Conservation (phyloP, 2,329 filamentous ascomycete genomes). For the Leptosphaerulina australis region DNA sequence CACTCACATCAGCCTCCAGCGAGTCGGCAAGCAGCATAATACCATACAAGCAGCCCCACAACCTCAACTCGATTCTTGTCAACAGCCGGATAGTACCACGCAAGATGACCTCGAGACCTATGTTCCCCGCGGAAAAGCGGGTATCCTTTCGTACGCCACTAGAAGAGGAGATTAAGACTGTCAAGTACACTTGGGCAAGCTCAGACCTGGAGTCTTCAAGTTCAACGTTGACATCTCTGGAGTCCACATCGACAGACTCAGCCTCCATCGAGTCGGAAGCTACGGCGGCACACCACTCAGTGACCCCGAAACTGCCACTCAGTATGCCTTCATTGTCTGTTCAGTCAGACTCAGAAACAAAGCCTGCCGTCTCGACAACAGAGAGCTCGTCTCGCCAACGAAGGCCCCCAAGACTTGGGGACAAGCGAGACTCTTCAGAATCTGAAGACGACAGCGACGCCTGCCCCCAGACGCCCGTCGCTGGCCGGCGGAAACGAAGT, state of each 20-base stretch:
- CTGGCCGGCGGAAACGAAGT: conserved; percentile 59
- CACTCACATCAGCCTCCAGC: conserved; percentile 49
- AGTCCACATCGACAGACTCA: conserved; percentile 20
- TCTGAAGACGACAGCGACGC: conserved; percentile 57
- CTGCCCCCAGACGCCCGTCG: conserved; percentile 59
- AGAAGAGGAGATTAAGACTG: conserved; percentile 64
- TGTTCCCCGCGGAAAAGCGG: conserved; percentile 63
- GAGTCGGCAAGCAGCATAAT: conserved; percentile 47
- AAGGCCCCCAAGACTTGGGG: conserved; percentile 39
- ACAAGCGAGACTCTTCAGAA: conserved; percentile 54
- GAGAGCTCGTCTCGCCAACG: conserved; percentile 34
- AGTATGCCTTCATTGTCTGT: conserved; percentile 24
- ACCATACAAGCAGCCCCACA: conserved; percentile 56
- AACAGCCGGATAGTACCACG: conserved; percentile 51
- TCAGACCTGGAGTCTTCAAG: conserved; percentile 59
- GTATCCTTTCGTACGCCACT: conserved; percentile 63
- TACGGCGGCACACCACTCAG: conserved; percentile 23
- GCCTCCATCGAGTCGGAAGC: conserved; percentile 19
- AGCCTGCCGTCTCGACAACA: conserved; percentile 27
- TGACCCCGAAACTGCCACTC: conserved; percentile 14
- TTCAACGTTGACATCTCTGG: conserved; percentile 37
- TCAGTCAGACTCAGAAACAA: conserved; percentile 20
- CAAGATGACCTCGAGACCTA: conserved; percentile 51
- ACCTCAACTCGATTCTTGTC: conserved; percentile 53
- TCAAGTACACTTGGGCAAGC: conserved; percentile 61